phyloP scores from a whole-genome alignment of 768 basidiomycete species.

The Daedaleopsis sinensis region DNA sequence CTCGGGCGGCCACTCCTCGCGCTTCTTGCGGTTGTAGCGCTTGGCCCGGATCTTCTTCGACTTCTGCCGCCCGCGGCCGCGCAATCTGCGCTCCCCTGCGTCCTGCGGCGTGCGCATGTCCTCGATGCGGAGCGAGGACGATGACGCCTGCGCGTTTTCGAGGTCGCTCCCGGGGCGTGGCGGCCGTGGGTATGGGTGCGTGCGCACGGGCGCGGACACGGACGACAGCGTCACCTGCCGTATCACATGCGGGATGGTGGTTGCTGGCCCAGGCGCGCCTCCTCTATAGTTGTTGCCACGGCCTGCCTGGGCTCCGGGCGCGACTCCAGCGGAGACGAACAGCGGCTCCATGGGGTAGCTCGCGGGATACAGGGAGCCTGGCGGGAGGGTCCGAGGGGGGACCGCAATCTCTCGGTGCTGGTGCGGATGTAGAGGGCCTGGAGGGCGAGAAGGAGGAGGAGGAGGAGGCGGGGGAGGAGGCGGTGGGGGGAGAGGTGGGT shows the following conservation, averaged over 20 bases:
- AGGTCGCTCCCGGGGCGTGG: not conserved
- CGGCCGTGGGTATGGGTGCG: not conserved
- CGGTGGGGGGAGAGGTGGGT: not conserved
- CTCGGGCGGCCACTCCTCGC: slow-evolving; percentile 9
- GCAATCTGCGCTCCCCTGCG: not conserved
- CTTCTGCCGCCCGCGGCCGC: not conserved
- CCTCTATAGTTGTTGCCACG: not conserved
- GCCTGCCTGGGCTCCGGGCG: not conserved
- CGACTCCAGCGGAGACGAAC: not conserved
- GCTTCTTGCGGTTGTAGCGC: slow-evolving; percentile 10
- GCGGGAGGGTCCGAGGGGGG: no score
- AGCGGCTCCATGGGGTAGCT: slow-evolving; percentile 4
- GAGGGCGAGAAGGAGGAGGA: not conserved
- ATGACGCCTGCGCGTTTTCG: slow-evolving; percentile 4
- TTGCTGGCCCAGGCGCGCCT: not conserved
- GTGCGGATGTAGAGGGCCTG: not conserved
- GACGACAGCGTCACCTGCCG: not conserved
- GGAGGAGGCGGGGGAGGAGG: not conserved
- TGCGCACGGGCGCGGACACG: not conserved
- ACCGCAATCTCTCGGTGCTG: not conserved
- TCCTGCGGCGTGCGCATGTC: not conserved
- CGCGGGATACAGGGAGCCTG: not conserved
- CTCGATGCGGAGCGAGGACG: not conserved
- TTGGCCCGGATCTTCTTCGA: slow-evolving; percentile 3
- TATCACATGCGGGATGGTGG: not conserved